Base-by-base conservation (phyloP, 202 grass and related monocot genomes). In the Schoenoplectus triqueter region DNA sequence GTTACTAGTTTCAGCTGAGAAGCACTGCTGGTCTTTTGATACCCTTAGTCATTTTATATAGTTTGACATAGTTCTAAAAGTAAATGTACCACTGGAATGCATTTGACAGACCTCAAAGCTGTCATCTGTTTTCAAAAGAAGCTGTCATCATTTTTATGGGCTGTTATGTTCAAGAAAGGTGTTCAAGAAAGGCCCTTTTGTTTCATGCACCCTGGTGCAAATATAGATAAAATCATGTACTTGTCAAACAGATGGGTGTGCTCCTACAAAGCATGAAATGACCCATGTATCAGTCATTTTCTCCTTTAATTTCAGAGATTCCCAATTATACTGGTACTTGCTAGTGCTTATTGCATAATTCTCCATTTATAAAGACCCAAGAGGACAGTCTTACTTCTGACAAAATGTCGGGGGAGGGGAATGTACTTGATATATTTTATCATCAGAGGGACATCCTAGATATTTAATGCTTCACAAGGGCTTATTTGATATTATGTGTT, bases 361-460 rank as follows among this genome's bases (percentile, higher is more conserved):
- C 1, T 76, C 48, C 50, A 76, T 56, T 76, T 76, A 39, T 76
- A 3, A 55, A 48, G 9, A 40, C 50, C 72, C 31, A 40, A 76
- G 50, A 76, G 48, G 19, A 10, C 19, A 56, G 19, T 39, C 14
- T 15, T 70, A 17, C 19, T 75, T 75, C 18, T 13, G 19, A 75
- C 49, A 31, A 54, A 52, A 54, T 5, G 48, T 54, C 6, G 49
- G 15, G 50, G 3, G 73, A 3, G 73, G 73, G 21, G 50, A 49
- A 57, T 78, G 42, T 40, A 41, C 11, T 76, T 60, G 31, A 60
- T 59, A 78, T 54, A 57, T n/a, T 78, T 11, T 31, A 83, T 83
- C 20, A 68, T 66, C 44, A 40, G 19, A 55, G 48, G 65, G 20
- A 55, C 19, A 54, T 68, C 0, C 31, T 54, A 44, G 48, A 70